Evolutionary conservation across 192 early-diverging fungal genomes (phyloP).

Genomic region (Phlyctochytrium bullatum): DNA sequence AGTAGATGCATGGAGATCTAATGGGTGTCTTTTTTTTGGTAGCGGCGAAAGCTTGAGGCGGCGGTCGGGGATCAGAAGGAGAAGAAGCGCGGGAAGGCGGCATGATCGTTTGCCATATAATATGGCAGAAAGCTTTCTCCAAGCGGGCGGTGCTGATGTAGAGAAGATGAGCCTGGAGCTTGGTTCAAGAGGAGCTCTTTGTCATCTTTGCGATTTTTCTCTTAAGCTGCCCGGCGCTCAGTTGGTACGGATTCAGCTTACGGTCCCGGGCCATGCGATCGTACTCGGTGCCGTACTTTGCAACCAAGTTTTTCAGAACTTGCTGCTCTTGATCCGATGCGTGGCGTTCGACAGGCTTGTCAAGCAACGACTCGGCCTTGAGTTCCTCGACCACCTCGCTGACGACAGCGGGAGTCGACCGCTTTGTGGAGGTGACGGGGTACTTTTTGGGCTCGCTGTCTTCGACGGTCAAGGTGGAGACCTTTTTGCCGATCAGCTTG

Average conservation of each 20-base stretch:
- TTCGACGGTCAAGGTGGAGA: not conserved
- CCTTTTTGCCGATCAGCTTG: slow-evolving; percentile 5
- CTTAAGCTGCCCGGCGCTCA: slow-evolving; percentile 45
- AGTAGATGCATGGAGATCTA: no score
- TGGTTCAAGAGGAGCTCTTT: not conserved
- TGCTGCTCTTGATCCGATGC: slow-evolving; percentile 39
- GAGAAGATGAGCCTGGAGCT: no score
- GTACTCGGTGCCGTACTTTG: slow-evolving; percentile 46
- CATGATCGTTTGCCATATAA: no score
- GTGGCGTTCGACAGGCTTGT: slow-evolving; percentile 11
- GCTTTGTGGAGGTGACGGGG: not conserved
- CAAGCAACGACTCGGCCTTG: slow-evolving; percentile 21
- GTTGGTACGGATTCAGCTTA: slow-evolving; percentile 50
- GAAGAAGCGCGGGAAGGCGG: no score
- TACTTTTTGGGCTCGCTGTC: not conserved
- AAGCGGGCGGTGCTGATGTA: no score
- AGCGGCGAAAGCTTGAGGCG: not conserved
- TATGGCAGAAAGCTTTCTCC: no score
- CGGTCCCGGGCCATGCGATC: slow-evolving; percentile 47
- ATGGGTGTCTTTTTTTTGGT: no score
- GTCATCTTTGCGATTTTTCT: slow-evolving; percentile 31
- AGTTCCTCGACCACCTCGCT: slow-evolving; percentile 23
- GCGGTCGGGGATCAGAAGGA: not conserved
- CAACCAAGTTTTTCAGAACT: slow-evolving; percentile 31
- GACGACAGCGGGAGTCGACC: not conserved